Percentiles rank a stretch among this genome's conserved stretches.
phyloP scores from a whole-genome alignment of 2,329 filamentous ascomycete genomes.

The Calonectria hawksworthii region DNA sequence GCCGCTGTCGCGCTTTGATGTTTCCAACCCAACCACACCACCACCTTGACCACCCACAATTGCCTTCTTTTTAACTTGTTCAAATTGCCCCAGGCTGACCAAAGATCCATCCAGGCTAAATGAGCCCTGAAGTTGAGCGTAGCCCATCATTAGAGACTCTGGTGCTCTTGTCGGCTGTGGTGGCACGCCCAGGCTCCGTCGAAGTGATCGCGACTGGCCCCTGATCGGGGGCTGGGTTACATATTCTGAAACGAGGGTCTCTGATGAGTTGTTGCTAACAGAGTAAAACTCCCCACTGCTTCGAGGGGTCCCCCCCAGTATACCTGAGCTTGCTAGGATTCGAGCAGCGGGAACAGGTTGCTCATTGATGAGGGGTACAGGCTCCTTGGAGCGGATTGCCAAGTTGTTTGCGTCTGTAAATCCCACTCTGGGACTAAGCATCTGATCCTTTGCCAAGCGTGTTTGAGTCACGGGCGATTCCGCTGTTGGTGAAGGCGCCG shows the following conservation, averaged over 20 bases:
- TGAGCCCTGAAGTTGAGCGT: constrained; percentile 92
- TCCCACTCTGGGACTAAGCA: constrained; percentile 56
- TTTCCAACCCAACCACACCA: constrained; percentile 86
- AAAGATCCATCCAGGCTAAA: constrained; percentile 94
- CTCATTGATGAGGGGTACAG: constrained; percentile 67
- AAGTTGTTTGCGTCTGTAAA: constrained; percentile 53
- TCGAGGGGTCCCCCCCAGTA: constrained; percentile 81
- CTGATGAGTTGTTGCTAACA: constrained; percentile 92
- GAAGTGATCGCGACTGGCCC: constrained; percentile 56
- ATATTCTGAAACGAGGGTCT: constrained; percentile 94
- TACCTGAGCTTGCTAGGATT: constrained; percentile 83
- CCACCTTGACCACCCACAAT: constrained; percentile 90
- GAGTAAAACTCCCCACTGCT: constrained; percentile 97
- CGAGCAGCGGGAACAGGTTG: constrained; percentile 73
- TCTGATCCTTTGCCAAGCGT: constrained; percentile 52
- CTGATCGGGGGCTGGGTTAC: constrained; percentile 64
- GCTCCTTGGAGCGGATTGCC: constrained; percentile 58
- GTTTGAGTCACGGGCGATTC: constrained; percentile 48
- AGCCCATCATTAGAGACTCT: constrained; percentile 97
- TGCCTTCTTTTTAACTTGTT: constrained; percentile 95
- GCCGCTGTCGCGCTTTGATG: constrained; percentile 79
- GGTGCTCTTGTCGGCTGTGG: constrained; percentile 65
- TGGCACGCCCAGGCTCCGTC: constrained; percentile 61
- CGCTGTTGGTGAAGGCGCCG: constrained; percentile 58
- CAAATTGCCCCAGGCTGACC: constrained; percentile 90